Conservation (phyloP, 2,329 filamentous ascomycete genomes). For the Nemania sp. region DNA sequence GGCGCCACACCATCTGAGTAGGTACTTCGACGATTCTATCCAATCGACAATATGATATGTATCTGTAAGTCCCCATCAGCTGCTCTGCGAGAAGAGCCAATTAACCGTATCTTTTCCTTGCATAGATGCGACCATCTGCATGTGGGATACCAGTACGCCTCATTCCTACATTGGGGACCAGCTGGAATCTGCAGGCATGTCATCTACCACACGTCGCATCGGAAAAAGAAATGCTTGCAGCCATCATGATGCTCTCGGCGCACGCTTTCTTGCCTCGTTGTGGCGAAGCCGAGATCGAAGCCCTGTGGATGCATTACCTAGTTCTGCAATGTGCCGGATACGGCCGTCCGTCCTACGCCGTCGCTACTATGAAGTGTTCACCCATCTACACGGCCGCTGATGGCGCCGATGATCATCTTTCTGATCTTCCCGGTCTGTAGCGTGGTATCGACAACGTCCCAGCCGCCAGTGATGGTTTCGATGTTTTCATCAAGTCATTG, state of each 20-base stretch:
- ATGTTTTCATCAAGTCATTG: neutral
- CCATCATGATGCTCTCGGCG: neutral
- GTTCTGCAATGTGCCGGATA: neutral
- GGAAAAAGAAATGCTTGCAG: neutral
- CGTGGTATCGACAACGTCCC: neutral
- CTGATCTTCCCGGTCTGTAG: neutral
- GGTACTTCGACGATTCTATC: neutral
- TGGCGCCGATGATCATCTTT: constrained; percentile 1
- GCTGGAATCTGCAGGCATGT: neutral
- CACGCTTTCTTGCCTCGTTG: neutral
- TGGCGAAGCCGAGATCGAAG: neutral
- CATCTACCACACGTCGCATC: neutral
- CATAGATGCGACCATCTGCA: neutral
- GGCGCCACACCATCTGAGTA: neutral
- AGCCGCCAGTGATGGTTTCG: neutral
- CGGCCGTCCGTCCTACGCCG: neutral
- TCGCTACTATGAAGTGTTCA: neutral
- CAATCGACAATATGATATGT: neutral
- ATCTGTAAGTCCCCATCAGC: neutral
- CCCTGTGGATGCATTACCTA: neutral
- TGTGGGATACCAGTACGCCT: neutral
- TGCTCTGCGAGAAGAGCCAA: neutral
- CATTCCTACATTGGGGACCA: neutral
- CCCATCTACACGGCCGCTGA: neutral
- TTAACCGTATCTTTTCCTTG: neutral